phyloP scores from a whole-genome alignment of 2,329 filamentous ascomycete genomes.

The Cordyceps fumosorosea region DNA sequence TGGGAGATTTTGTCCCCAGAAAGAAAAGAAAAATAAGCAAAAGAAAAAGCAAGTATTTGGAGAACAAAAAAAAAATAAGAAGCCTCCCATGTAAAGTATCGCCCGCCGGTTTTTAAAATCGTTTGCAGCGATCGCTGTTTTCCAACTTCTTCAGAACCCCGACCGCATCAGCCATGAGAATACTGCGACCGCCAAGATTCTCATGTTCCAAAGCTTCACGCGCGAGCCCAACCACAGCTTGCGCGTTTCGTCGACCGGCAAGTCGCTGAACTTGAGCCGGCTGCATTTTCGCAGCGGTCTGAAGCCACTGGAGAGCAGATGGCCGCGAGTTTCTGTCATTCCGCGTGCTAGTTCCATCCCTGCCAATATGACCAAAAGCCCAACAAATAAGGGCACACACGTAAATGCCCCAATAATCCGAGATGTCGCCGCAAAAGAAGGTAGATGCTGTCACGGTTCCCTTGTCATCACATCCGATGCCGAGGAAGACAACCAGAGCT shows the following conservation, averaged over 20 bases:
- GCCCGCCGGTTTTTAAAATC: constrained; percentile 28
- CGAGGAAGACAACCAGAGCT: constrained; percentile 41
- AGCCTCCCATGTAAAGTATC: not conserved
- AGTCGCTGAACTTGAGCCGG: constrained; percentile 33
- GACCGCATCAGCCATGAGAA: constrained; percentile 47
- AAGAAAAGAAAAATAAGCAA: not conserved
- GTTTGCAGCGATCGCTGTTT: constrained; percentile 34
- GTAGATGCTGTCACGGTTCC: constrained; percentile 11
- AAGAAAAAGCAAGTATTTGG: not conserved
- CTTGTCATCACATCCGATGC: constrained; percentile 16
- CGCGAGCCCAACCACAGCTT: constrained; percentile 42
- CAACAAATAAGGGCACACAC: constrained; percentile 54
- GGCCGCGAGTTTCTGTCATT: constrained; percentile 19
- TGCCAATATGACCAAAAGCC: constrained; percentile 40
- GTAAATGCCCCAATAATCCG: constrained; percentile 50
- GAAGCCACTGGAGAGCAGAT: constrained; percentile 31
- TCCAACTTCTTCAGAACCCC: constrained; percentile 46
- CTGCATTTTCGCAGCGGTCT: constrained; percentile 33
- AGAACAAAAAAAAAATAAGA: not conserved
- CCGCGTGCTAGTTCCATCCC: constrained; percentile 16
- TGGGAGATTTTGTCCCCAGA: not conserved
- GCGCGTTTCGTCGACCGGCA: constrained; percentile 35
- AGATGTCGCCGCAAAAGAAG: constrained; percentile 31
- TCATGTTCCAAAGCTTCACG: constrained; percentile 41
- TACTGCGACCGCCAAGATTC: constrained; percentile 40